A percentile compares a stretch with the other conserved stretches of the same genome.
Conservation (phyloP, 1,139 yeast genomes). For the Diutina sp. region DNA sequence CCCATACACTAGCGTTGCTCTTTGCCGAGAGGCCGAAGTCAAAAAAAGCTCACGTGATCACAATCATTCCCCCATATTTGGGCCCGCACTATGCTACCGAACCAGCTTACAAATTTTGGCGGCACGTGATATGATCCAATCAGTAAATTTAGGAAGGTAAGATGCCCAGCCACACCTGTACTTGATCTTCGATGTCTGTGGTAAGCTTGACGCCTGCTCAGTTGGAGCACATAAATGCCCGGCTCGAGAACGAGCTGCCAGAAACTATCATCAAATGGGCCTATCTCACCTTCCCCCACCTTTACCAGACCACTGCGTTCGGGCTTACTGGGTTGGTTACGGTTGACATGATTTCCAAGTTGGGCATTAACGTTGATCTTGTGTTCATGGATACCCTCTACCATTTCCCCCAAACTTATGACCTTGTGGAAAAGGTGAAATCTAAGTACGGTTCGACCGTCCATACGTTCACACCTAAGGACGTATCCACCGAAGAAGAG, state of each 20-base stretch:
- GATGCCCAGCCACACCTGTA: background rate
- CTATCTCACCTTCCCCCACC: slow-evolving; percentile 60
- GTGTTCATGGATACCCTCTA: slow-evolving; percentile 85
- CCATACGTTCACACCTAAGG: slow-evolving; percentile 55
- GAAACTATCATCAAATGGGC: slow-evolving; percentile 78
- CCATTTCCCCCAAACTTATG: slow-evolving; percentile 86
- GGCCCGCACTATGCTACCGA: background rate
- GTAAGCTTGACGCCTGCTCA: slow-evolving; percentile 13
- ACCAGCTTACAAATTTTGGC: background rate
- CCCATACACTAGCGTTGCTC: no score
- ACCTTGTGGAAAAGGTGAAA: slow-evolving; percentile 50
- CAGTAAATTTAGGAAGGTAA: background rate
- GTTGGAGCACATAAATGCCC: slow-evolving; percentile 48
- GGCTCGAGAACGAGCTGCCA: slow-evolving; percentile 44
- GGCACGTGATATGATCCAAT: background rate
- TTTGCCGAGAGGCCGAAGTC: background rate
- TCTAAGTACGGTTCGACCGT: slow-evolving; percentile 40
- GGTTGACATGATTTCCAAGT: slow-evolving; percentile 65
- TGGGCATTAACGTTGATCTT: slow-evolving; percentile 45
- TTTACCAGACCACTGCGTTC: slow-evolving; percentile 89
- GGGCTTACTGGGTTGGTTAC: slow-evolving; percentile 89
- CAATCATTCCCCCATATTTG: no score
- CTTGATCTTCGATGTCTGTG: background rate
- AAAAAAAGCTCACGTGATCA: background rate
- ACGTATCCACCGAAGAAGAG: slow-evolving; percentile 43